phyloP scores from a whole-genome alignment of 2,329 filamentous ascomycete genomes.

The Penicillium sp. region DNA sequence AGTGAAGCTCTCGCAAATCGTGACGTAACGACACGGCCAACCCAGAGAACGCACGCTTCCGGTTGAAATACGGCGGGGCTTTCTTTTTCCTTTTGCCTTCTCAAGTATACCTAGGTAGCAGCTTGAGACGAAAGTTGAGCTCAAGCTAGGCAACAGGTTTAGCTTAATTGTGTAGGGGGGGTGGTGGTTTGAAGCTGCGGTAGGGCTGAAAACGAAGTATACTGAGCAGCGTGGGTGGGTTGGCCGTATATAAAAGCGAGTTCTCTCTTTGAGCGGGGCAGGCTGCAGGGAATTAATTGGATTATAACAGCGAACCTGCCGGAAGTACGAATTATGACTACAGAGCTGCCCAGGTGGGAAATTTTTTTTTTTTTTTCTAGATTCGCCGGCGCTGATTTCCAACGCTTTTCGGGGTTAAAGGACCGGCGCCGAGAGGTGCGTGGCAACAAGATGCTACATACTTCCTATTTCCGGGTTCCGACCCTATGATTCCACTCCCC shows the following conservation, averaged over 20 bases:
- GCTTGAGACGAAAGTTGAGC: background rate
- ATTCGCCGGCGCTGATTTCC: constrained; percentile 15
- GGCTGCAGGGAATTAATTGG: constrained; percentile 9
- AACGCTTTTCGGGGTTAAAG: constrained; percentile 33
- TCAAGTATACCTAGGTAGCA: background rate
- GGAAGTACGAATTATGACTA: background rate
- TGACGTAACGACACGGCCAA: constrained; percentile 23
- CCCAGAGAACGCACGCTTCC: constrained; percentile 4
- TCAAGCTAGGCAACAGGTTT: background rate
- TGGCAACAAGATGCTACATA: constrained; percentile 24
- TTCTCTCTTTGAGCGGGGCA: background rate
- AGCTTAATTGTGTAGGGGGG: background rate
- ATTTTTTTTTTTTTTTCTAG: background rate
- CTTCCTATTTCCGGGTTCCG: background rate
- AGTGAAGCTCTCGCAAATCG: constrained; percentile 23
- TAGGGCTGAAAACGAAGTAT: constrained; percentile 26
- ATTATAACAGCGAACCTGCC: constrained; percentile 3
- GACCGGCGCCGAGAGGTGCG: constrained; percentile 25
- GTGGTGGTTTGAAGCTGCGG: background rate
- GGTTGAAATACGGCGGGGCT: background rate
- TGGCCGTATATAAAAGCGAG: constrained; percentile 14
- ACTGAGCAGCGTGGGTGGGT: background rate
- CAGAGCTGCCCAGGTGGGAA: background rate
- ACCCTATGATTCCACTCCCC: background rate
- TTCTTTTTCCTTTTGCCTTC: background rate